A percentile compares a stretch with the other conserved stretches of the same genome.
phyloP scores from a whole-genome alignment of 257 asterid genomes.

The Jaltomata sinuosa region DNA sequence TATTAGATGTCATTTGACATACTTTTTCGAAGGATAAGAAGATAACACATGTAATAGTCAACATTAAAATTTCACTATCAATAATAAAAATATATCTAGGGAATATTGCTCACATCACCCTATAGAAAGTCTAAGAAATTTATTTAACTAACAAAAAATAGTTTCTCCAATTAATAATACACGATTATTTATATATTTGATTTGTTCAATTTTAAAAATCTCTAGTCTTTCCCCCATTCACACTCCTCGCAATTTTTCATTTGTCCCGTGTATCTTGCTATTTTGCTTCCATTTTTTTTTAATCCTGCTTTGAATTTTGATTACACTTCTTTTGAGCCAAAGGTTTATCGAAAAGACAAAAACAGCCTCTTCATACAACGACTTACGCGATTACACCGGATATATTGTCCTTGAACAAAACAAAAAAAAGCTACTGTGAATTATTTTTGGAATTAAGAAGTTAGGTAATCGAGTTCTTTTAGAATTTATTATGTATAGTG shows the following conservation, averaged over 20 bases:
- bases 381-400: too few relatives aligned
- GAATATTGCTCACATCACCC: not conserved
- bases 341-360: too few relatives aligned
- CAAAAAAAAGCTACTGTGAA: not conserved
- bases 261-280: not conserved
- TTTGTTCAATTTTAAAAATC: not conserved
- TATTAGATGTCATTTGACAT: not conserved
- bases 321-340: too few relatives aligned
- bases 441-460: not conserved
- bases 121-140: not conserved
- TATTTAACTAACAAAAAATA: not conserved
- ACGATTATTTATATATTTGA: not conserved
- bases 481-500: not conserved
- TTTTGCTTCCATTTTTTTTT: not conserved
- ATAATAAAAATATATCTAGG: not conserved
- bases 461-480: not conserved
- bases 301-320: too few relatives aligned
- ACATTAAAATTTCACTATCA: not conserved
- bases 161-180: not conserved
- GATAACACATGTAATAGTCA: not conserved
- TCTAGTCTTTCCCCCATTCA: not conserved
- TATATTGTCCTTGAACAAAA: too few relatives aligned
- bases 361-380: too few relatives aligned
- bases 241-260: not conserved
- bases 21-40: not conserved